Percentiles rank a stretch among this genome's conserved stretches.
These are phyloP conservation scores for Oryza brachyantha DNA, from an alignment of 176 grass and related monocot genomes.

Conservation along the genomic window DNA sequence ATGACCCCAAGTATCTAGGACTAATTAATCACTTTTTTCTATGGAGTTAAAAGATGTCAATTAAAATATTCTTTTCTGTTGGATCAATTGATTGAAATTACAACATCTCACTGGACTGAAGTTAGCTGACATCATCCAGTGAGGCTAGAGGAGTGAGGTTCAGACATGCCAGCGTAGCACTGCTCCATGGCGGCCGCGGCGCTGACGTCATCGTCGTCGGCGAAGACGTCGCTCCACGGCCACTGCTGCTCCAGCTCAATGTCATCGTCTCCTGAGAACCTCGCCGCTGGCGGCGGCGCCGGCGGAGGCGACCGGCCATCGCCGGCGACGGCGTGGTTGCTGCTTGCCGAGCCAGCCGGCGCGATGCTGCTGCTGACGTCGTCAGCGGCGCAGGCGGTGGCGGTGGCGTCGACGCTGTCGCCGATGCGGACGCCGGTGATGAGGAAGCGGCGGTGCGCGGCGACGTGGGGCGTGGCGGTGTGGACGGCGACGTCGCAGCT, in stretches of 20 bases:
- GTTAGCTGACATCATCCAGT: conserved; percentile 21
- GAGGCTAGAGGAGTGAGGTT: conserved; percentile 49
- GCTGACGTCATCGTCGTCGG: conserved; percentile 3
- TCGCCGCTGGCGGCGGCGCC: not conserved
- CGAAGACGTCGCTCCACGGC: conserved; percentile 50
- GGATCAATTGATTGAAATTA: not conserved
- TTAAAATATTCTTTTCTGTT: not conserved
- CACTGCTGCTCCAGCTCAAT: conserved; percentile 8
- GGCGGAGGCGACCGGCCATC: not conserved
- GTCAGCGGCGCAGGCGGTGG: no score
- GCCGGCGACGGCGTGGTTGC: not conserved
- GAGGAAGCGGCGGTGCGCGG: conserved; percentile 66
- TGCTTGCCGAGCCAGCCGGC: not conserved
- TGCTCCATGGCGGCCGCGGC: conserved; percentile 33
- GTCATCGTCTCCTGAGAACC: not conserved
- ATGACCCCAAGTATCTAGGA: not conserved
- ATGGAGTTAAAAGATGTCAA: not conserved
- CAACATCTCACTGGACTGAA: not conserved
- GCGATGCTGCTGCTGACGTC: not conserved
- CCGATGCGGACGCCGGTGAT: conserved; percentile 72
- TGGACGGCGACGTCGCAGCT: conserved; percentile 69
- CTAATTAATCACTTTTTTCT: not conserved
- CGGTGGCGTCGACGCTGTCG: not conserved
- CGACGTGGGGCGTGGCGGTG: conserved; percentile 36
- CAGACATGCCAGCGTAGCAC: conserved; percentile 30